These are phyloP conservation scores for Knufia fluminis DNA, from an alignment of 2,329 filamentous ascomycete species.

Conservation along the genomic window DNA sequence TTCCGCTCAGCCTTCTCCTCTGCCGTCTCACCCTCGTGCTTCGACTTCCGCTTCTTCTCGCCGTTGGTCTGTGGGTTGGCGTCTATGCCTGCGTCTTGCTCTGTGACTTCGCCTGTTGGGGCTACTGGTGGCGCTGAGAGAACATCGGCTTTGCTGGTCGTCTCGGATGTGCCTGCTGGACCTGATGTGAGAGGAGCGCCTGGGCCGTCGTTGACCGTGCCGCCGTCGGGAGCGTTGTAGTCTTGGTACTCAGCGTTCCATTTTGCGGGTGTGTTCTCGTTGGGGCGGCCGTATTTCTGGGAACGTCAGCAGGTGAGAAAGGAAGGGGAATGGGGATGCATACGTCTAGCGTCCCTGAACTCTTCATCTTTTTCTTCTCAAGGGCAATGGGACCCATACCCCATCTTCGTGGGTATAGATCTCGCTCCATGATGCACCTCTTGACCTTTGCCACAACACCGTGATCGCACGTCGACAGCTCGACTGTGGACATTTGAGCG, in stretches of 20 bases:
- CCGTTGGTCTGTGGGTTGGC: constrained; percentile 30
- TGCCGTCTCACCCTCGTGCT: constrained; percentile 47
- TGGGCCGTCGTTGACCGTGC: constrained; percentile 30
- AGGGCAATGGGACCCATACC: constrained; percentile 84
- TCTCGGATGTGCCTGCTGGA: constrained; percentile 36
- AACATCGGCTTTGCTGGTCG: constrained; percentile 32
- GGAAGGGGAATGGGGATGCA: constrained; percentile 24
- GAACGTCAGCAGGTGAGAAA: constrained; percentile 27
- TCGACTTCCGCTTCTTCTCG: constrained; percentile 45
- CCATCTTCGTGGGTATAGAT: constrained; percentile 94
- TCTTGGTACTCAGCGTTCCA: constrained; percentile 94
- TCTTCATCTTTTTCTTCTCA: constrained; percentile 99
- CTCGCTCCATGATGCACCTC: constrained; percentile 99
- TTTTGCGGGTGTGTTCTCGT: constrained; percentile 85
- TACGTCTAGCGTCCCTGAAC: constrained; percentile 86
- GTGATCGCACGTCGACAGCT: constrained; percentile 94
- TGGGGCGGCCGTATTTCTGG: constrained; percentile 80
- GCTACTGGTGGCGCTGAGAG: constrained; percentile 24
- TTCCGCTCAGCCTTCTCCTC: constrained; percentile 42
- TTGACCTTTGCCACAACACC: constrained; percentile 98
- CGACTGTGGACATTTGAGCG: constrained; percentile 94
- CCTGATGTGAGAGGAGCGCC: constrained; percentile 32
- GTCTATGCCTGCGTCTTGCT: constrained; percentile 36
- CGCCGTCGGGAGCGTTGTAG: constrained; percentile 50
- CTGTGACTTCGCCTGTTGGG: constrained; percentile 27